Conservation (phyloP, 139 green algal genomes). For the Coelastrella sp. region DNA sequence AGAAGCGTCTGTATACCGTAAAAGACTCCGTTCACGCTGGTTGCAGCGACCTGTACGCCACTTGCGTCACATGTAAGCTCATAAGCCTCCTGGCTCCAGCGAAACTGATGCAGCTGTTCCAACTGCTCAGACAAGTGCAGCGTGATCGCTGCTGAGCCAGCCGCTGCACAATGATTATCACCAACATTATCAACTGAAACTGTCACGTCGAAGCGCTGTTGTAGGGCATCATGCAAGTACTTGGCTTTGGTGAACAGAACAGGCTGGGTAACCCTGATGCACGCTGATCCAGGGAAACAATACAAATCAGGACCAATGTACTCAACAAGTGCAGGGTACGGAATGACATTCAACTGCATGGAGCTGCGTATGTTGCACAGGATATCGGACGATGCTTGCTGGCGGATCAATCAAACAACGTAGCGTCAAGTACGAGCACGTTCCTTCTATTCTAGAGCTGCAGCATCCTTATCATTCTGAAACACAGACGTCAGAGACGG, state of each 20-base stretch:
- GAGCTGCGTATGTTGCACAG: too few relatives aligned
- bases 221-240: not conserved
- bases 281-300: not conserved
- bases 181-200: not conserved
- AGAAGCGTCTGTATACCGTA: slow-evolving; percentile 70
- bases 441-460: too few relatives aligned
- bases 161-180: not conserved
- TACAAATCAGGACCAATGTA: not conserved
- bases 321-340: slow-evolving; percentile 18
- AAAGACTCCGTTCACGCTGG: slow-evolving; percentile 61
- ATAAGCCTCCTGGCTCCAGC: slow-evolving; percentile 60
- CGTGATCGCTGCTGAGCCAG: not conserved
- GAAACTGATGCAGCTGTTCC: not conserved
- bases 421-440: too few relatives aligned
- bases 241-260: not conserved
- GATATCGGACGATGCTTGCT: too few relatives aligned
- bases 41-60: slow-evolving; percentile 50
- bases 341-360: slow-evolving; percentile 16
- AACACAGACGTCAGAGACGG: too few relatives aligned
- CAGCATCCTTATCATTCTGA: too few relatives aligned
- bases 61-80: slow-evolving; percentile 50
- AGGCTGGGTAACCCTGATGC: not conserved
- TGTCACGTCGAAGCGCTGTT: not conserved
- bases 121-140: not conserved
- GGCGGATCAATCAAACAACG: too few relatives aligned